Evolutionary conservation across 176 grass and related monocot species (phyloP).

Genomic region (Ampelocalamus luodianensis): DNA sequence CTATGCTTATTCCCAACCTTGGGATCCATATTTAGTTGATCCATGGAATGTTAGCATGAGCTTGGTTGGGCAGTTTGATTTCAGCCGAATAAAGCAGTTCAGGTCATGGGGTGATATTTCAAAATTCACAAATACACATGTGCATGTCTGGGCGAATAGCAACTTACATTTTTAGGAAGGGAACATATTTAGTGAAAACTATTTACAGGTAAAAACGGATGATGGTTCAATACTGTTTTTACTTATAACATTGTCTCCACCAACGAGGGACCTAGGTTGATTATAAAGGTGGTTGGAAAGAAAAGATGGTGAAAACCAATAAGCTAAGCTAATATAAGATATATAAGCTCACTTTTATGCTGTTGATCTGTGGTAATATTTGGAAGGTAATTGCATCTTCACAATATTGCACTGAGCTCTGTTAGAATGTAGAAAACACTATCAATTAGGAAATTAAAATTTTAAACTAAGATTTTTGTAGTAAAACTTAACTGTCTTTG

Average conservation of each 20-base stretch:
- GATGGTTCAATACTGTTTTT: background rate
- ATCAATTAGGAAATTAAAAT: background rate
- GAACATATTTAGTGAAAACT: background rate
- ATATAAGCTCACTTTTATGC: background rate
- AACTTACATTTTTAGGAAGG: background rate
- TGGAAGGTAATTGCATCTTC: background rate
- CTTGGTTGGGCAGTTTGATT: slow-evolving; percentile 31
- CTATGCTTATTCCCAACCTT: background rate
- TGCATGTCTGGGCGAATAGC: background rate
- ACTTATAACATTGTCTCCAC: background rate
- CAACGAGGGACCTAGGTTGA: background rate
- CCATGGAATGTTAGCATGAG: slow-evolving; percentile 21
- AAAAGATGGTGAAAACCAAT: background rate
- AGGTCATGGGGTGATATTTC: background rate
- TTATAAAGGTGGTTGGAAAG: background rate
- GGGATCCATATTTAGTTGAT: slow-evolving; percentile 6
- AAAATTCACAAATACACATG: slow-evolving; percentile 21
- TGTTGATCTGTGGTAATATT: background rate
- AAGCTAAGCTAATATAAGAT: background rate
- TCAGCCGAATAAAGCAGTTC: slow-evolving; percentile 9
- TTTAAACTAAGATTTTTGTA: background rate
- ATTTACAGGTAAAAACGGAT: slow-evolving; percentile 3
- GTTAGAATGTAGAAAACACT: background rate
- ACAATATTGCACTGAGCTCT: background rate
- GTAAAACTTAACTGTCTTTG: background rate